Evolutionary conservation across 139 green algal species (phyloP).

Genomic region (Closterium sp.): DNA sequence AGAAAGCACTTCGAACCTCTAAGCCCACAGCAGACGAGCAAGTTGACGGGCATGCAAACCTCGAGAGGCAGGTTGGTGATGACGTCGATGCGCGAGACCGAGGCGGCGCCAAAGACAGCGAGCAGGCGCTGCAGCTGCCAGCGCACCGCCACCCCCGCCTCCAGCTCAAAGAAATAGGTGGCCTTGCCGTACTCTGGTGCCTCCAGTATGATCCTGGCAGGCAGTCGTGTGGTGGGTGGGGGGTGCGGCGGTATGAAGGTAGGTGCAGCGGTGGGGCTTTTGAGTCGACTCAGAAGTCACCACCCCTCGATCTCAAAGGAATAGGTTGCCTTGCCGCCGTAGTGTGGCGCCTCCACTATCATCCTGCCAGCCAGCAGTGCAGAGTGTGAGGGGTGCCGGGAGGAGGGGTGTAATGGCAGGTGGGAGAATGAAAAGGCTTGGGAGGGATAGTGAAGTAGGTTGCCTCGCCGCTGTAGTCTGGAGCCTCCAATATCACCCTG

Average conservation of each 20-base stretch:
- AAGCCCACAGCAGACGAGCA: no score
- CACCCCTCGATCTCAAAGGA: background rate
- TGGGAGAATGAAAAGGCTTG: no score
- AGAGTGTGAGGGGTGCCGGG: no score
- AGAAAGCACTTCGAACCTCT: no score
- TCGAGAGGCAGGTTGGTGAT: slow-evolving; percentile 24
- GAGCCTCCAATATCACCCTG: no score
- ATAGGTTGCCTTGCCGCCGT: background rate
- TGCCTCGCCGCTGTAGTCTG: no score
- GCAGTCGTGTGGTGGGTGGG: background rate
- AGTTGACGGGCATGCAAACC: background rate
- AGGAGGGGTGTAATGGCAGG: no score
- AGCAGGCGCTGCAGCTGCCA: slow-evolving; percentile 41
- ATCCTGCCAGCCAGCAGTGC: background rate
- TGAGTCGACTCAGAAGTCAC: no score
- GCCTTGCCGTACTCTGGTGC: slow-evolving; percentile 40
- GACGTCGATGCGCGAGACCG: slow-evolving; percentile 7
- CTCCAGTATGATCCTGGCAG: slow-evolving; percentile 37
- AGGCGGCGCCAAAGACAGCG: slow-evolving; percentile 11
- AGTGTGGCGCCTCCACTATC: background rate
- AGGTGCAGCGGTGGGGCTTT: background rate
- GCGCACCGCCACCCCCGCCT: background rate
- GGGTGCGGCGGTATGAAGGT: background rate
- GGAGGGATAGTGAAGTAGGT: no score
- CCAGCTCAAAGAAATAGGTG: slow-evolving; percentile 50